Base-by-base conservation (phyloP, 2,329 filamentous ascomycete species). In the Aspergillus pseudotamarii region DNA sequence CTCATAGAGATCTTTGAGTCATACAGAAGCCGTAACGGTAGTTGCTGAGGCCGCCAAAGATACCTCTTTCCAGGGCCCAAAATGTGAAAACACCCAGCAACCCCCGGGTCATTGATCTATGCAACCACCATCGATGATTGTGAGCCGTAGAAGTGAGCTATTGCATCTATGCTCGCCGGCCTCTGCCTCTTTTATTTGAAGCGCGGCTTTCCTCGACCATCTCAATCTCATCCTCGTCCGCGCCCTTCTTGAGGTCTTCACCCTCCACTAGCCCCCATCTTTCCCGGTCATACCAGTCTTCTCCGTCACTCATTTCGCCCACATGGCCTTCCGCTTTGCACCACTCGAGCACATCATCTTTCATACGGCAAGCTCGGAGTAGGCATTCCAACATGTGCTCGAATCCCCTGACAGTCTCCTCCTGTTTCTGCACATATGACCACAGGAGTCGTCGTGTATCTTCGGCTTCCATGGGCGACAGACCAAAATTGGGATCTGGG, bases 281-380 rank as follows among this genome's bases (percentile, higher is more conserved):
- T 60, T 86, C 84, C 23, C 81, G 79, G 69, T 90, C 88, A 67
- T 88, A 88, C 88, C 88, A 90, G 69, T 90, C 88, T 75, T 90
- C 88, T 2, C 88, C 87, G 69, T 90, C 88, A 59, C 85, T 88
- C 86, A 89, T 85, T 71, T 89, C 87, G 5, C 86, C 86, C 19
- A 88, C 76, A 73, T 90, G 88, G 6, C 80, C 87, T 70, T 89
- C 87, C 0, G 87, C 86, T 71, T 87, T 88, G 70, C 83, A 84
- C 82, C 84, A 87, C 64, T 85, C 83, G 69, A 84, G 84, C 1
- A 89, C 86, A 41, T 85, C 81, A 48, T 84, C 81, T 61, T 87
- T 80, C 83, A 88, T 83, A 51, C 85, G 82, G 65, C 86, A 84
- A n/a, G 86, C 85, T 61, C 83, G 81, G 60, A 86, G 78, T 56